These are phyloP conservation scores for Pelagophyceae sp. DNA, from an alignment of 352 stramenopile genomes.

Conservation along the genomic window DNA sequence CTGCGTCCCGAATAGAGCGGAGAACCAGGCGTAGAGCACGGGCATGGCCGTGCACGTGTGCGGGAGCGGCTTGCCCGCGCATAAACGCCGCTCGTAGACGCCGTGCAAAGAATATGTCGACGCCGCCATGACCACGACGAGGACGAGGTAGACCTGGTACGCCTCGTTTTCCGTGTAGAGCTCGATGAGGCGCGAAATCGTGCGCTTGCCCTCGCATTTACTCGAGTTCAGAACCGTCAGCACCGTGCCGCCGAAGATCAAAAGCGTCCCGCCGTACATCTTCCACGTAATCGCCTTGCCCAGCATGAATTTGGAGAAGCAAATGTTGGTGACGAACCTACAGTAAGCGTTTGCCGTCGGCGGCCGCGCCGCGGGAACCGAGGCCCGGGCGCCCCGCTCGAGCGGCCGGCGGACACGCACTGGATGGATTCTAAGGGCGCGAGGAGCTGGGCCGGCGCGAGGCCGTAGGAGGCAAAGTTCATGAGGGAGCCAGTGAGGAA, in stretches of 20 bases:
- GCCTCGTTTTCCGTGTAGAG: conserved; percentile 15
- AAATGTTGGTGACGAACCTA: conserved; percentile 30
- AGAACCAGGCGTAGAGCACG: conserved; percentile 24
- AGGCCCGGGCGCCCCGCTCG: no score
- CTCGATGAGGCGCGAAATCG: background rate
- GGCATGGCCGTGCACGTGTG: background rate
- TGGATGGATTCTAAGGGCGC: conserved; percentile 21
- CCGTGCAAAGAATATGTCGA: background rate
- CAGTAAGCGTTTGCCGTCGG: no score
- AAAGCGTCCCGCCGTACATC: conserved; percentile 19
- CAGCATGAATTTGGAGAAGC: conserved; percentile 23
- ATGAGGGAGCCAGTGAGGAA: conserved; percentile 20
- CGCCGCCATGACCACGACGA: conserved; percentile 13
- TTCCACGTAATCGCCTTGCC: conserved; percentile 5
- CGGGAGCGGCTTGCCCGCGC: conserved; percentile 1
- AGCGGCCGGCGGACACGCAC: no score
- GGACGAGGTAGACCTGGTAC: conserved; percentile 12
- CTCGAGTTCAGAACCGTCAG: conserved; percentile 12
- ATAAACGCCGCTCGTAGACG: background rate
- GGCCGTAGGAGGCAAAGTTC: conserved; percentile 27
- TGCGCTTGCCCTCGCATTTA: background rate
- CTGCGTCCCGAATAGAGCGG: conserved; percentile 25
- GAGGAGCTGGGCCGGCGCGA: conserved; percentile 19
- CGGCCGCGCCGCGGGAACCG: no score
- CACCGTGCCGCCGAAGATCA: conserved; percentile 23